These are phyloP conservation scores for Beauveria medogensis DNA, from an alignment of 2,329 filamentous ascomycete genomes.

Conservation along the genomic window DNA sequence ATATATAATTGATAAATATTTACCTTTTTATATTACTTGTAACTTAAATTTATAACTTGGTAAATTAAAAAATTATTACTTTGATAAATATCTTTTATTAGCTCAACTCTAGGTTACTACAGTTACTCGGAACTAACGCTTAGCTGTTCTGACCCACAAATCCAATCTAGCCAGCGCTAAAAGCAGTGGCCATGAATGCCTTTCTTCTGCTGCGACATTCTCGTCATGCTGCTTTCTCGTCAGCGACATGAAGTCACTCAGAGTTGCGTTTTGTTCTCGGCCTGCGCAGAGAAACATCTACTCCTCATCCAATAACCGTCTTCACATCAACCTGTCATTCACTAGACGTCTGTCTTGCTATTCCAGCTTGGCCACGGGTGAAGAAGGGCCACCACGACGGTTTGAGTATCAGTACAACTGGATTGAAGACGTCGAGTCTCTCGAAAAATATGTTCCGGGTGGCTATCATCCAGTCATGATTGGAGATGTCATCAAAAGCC, in stretches of 20 bases:
- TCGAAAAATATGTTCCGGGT: not conserved
- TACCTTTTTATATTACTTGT: no score
- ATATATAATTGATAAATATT: no score
- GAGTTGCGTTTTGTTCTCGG: not conserved
- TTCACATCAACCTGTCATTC: not conserved
- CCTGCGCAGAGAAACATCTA: not conserved
- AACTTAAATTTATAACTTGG: no score
- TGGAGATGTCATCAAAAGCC: slow-evolving; percentile 11
- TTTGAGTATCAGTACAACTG: slow-evolving; percentile 2
- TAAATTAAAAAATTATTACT: no score
- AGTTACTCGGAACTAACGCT: no score
- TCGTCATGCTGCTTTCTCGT: not conserved
- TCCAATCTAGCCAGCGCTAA: not conserved
- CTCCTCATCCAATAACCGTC: not conserved
- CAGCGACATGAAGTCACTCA: not conserved
- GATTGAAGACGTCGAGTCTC: slow-evolving; percentile 5
- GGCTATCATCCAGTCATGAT: slow-evolving; percentile 5
- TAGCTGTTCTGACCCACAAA: no score
- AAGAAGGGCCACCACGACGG: not conserved
- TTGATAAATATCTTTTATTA: no score
- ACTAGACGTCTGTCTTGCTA: not conserved
- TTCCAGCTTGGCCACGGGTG: not conserved
- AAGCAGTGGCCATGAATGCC: not conserved
- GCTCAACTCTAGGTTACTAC: no score
- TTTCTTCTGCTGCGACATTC: not conserved